A percentile compares a stretch with the other conserved stretches of the same genome.
Evolutionary conservation across 805 yeast genomes (phyloP).

Genomic region (Candida cerambycidarum): DNA sequence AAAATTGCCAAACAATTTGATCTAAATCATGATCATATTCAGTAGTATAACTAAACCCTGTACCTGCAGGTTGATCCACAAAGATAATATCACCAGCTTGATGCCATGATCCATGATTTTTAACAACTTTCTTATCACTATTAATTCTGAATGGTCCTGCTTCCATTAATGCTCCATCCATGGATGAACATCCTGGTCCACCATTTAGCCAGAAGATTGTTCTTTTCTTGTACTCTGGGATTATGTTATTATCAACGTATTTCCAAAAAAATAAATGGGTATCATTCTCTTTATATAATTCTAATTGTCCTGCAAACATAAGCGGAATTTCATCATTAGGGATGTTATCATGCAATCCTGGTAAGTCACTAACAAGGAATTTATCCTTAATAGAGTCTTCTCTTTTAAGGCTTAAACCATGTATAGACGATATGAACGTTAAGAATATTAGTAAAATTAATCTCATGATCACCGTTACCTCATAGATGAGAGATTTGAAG

Average conservation of each 20-base stretch:
- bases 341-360: conserved; percentile 36
- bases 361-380: conserved; percentile 31
- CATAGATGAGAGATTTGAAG: not conserved
- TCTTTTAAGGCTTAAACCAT: not conserved
- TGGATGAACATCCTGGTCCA: conserved; percentile 97
- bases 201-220: conserved; percentile 91
- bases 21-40: conserved; percentile 53
- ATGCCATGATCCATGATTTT: conserved; percentile 82
- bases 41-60: conserved; percentile 77
- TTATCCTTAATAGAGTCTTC: conserved; percentile 2
- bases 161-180: conserved; percentile 96
- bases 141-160: conserved; percentile 80
- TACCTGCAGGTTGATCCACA: conserved; percentile 93
- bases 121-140: conserved; percentile 39
- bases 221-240: conserved; percentile 36
- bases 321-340: conserved; percentile 39
- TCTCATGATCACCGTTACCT: not conserved
- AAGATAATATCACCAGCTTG: conserved; percentile 74
- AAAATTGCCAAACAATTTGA: conserved; percentile 61
- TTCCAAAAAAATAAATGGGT: conserved; percentile 80
- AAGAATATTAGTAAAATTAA: not conserved
- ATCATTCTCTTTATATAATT: conserved; percentile 50
- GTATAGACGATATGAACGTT: not conserved
- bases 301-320: conserved; percentile 69
- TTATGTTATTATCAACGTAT: conserved; percentile 40